Base-by-base conservation (phyloP, 768 basidiomycete genomes). In the Boletus rex-veris region DNA sequence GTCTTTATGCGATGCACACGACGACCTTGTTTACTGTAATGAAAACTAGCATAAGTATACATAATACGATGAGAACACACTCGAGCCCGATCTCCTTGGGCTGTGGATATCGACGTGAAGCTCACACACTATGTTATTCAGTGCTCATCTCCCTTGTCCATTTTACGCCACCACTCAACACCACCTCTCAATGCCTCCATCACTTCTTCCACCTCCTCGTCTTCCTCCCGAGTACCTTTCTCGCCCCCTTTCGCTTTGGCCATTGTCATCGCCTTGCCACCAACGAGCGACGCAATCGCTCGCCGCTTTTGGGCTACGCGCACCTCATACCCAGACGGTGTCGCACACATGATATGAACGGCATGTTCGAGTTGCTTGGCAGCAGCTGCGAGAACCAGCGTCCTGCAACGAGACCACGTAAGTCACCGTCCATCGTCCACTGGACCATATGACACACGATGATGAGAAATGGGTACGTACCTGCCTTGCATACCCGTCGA, bases 361-460 rank as follows among this genome's bases (percentile, higher is more conserved):
- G 54, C 67, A 52, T 78, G 76, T 53, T 87, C 86, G 8, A 84
- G 65, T 31, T 71, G 68, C 48, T 67, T 73, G 5, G 84, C 79
- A 3, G 71, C 69, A 1, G 64, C 55, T 24, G 71, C 73, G 15
- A 86, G 60, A 11, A 79, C 61, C 19, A 69, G 60, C 45, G 71
- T 66, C 61, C 83, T 85, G 39, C 7, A 9, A 11, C 11, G 6
- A 28, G 30, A 44, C 8, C 14, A 9, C 8, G 9, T 57, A 18
- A 57, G 3, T 28, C 31, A n/a, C 33, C 21, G 9, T n/a, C 12
- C 31, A 19, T 28, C 28, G 28, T 28, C 28, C 26, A 28, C 2
- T 28, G 7, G 28, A 28, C 28, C 28, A 7, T 28, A 7, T 8
- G 28, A 28, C 28, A 26, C 26, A 28, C 8, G 26, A 1, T 28